phyloP scores from a whole-genome alignment of 495 filamentous ascomycete species.

The Aspergillus leporis region DNA sequence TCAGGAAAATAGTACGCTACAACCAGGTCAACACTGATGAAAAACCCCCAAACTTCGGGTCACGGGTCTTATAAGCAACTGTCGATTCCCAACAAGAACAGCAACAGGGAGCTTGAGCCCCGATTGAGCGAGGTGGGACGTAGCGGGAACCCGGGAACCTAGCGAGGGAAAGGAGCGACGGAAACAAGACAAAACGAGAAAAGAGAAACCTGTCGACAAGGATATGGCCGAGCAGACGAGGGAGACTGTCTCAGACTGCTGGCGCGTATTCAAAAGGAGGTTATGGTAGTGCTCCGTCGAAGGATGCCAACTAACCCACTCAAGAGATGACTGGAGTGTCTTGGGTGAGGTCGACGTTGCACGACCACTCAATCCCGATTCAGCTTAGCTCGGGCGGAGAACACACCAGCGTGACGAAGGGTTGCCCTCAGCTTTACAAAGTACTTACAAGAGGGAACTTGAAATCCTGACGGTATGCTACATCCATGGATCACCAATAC shows the following conservation, averaged over 20 bases:
- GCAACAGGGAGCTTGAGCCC: slow-evolving; percentile 13
- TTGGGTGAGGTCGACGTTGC: slow-evolving; percentile 16
- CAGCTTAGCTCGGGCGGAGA: slow-evolving; percentile 15
- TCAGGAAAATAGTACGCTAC: background rate
- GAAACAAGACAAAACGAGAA: slow-evolving; percentile 12
- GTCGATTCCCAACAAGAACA: slow-evolving; percentile 14
- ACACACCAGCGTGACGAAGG: background rate
- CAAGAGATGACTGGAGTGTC: slow-evolving; percentile 6
- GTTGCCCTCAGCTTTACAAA: background rate
- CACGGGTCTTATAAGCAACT: slow-evolving; percentile 3
- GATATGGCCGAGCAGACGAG: slow-evolving; percentile 15
- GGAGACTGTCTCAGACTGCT: slow-evolving; percentile 14
- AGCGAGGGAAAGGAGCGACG: slow-evolving; percentile 25
- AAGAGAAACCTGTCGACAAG: background rate
- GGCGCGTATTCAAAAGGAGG: slow-evolving; percentile 8
- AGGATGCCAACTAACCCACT: slow-evolving; percentile 6
- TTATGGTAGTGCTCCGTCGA: slow-evolving; percentile 11
- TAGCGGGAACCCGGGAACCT: slow-evolving; percentile 18
- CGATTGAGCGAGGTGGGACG: slow-evolving; percentile 23
- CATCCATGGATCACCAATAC: too few relatives aligned
- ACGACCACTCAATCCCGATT: slow-evolving; percentile 12
- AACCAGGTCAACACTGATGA: background rate
- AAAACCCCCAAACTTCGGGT: background rate
- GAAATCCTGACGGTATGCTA: too few relatives aligned
- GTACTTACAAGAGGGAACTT: too few relatives aligned